Evolutionary conservation across 2,329 filamentous ascomycete genomes (phyloP).

Genomic region (Xylariaceae sp.): DNA sequence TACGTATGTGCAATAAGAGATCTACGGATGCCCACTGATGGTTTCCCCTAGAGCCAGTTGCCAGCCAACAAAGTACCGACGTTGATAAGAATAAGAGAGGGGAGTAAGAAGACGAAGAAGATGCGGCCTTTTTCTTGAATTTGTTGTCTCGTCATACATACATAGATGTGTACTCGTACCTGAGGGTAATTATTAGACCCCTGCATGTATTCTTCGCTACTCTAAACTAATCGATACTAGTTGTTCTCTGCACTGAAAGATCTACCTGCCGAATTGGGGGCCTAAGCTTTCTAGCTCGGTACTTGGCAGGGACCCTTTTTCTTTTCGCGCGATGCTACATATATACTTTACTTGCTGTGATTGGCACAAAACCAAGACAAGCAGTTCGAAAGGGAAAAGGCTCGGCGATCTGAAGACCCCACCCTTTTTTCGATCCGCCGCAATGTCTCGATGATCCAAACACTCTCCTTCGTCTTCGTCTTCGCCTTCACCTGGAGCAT

Average conservation of each 20-base stretch:
- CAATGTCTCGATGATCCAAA: conserved; percentile 16
- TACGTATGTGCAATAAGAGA: conserved; percentile 10
- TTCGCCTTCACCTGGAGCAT: conserved; percentile 2
- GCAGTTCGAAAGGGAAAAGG: conserved; percentile 11
- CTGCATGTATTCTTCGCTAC: too few species aligned
- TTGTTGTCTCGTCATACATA: neutral
- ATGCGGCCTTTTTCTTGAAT: conserved; percentile 17
- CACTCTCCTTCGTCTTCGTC: conserved; percentile 15
- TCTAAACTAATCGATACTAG: too few species aligned
- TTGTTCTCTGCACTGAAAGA: too few species aligned
- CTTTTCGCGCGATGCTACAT: too few species aligned
- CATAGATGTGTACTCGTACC: neutral
- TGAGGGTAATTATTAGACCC: too few species aligned
- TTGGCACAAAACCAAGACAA: conserved; percentile 23
- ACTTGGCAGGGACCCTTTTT: too few species aligned
- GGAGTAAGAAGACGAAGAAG: neutral
- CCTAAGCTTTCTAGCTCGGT: too few species aligned
- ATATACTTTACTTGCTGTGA: too few species aligned
- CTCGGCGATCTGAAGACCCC: conserved; percentile 2
- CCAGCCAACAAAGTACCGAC: neutral
- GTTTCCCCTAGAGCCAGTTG: conserved; percentile 16
- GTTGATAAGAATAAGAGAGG: neutral
- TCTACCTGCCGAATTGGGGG: too few species aligned
- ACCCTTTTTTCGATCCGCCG: conserved; percentile 20
- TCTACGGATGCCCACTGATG: conserved; percentile 22